Evolutionary conservation across 768 basidiomycete genomes (phyloP), one percentile per base, ranked within the genome.

Genomic region (Xerocomellus chrysenteron): DNA sequence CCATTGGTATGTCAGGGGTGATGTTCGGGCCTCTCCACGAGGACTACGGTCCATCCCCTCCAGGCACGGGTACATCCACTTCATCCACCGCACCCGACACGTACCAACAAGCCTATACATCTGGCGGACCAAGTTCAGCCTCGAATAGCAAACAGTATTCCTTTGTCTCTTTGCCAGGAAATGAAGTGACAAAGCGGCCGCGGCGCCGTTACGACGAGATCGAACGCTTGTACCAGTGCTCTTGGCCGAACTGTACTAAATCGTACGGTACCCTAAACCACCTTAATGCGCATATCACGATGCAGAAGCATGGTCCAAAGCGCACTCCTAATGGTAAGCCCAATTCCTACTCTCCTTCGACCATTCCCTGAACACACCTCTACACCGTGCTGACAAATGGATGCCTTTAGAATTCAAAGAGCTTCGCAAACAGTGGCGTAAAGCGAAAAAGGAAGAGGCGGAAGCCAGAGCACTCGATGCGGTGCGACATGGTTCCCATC

Each of bases 271-370:
- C 94, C 5, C 79, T 98, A 47, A 98, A 99, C 70, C 96, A 99
- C 73, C 80, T 99, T 58, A 99, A 99, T 70, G 94, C 94, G 32
- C 96, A 99, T 71, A 93, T 98, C 55, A 89, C 87, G n/a, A 97
- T 97, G 92, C 96, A 98, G 73, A 91, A 91, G 73, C 96, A 99
- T 70, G 96, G 96, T 42, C 54, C 78, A 16, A 98, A 96, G 75
- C 83, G 95, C 53, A 88, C 84, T 70, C 96, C 96, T 13, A 84
- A 83, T 54, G 95, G 96, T 96, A 66, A 74, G 90, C 68, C 19
- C 47, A 24, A 37, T 40, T 14, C 45, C 45, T 12, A 8, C 17
- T 21, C 47, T 49, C 57, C 48, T 5, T 46, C 17, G 14, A n/a
- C 30, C 17, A 11, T 49, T 13, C 28, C 26, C 7, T 41, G 26